Conservation (phyloP, 257 asterid species). For the Anisodus acutangulus region DNA sequence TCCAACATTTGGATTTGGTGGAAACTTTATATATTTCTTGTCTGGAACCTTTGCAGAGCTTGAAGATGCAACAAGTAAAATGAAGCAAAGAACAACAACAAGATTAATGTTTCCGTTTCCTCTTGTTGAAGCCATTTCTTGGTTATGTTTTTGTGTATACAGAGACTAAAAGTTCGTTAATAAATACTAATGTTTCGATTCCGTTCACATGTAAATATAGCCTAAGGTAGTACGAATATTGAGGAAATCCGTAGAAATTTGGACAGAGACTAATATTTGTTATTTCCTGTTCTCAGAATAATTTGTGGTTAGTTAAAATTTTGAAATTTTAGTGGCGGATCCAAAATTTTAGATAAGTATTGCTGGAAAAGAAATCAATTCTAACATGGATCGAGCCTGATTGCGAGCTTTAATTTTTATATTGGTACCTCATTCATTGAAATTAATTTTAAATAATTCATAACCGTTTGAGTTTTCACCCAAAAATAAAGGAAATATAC, state of each 20-base stretch:
- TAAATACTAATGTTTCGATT: not conserved
- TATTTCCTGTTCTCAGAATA: not conserved
- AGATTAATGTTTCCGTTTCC: not conserved
- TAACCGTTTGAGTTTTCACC: not conserved
- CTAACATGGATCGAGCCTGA: too few relatives aligned
- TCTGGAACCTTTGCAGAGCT: not conserved
- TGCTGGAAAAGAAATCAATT: not conserved
- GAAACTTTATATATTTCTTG: not conserved
- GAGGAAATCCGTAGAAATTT: not conserved
- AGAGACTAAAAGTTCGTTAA: not conserved
- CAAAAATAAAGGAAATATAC: not conserved
- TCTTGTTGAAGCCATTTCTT: slow-evolving; percentile 1
- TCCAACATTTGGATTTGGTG: not conserved
- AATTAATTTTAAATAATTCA: not conserved
- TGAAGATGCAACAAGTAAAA: not conserved
- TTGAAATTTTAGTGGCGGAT: not conserved
- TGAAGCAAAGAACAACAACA: not conserved
- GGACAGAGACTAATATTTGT: not conserved
- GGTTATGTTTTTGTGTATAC: not conserved
- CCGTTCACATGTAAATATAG: not conserved
- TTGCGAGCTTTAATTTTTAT: too few relatives aligned
- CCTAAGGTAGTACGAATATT: not conserved
- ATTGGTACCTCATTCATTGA: too few relatives aligned
- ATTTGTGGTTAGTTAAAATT: not conserved
- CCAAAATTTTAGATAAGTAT: not conserved